phyloP scores from a whole-genome alignment of 768 basidiomycete genomes.

The Lactarius sanguifluus region DNA sequence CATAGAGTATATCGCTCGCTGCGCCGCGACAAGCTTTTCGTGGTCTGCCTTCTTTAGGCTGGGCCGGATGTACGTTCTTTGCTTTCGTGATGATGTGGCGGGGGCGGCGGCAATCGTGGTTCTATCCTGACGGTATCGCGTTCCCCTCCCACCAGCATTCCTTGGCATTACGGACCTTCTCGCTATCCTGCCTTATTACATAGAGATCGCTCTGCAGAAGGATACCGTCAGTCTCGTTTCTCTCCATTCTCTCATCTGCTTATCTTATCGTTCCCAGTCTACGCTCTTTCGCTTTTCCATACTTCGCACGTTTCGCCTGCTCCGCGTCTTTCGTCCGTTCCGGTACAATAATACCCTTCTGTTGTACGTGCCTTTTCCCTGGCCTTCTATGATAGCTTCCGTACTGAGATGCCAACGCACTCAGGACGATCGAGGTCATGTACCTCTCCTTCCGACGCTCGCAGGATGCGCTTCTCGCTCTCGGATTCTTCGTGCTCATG shows the following conservation, averaged over 20 bases:
- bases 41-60: constrained; percentile 60
- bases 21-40: constrained; percentile 71
- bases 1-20: constrained; percentile 73
- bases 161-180: constrained; percentile 85
- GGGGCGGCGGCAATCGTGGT: neutral
- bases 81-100: neutral
- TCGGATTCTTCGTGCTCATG: constrained; percentile 88
- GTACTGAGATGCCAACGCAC: neutral
- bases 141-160: constrained; percentile 50
- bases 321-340: constrained; percentile 90
- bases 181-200: constrained; percentile 85
- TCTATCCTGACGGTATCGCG: neutral
- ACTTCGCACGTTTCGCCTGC: constrained; percentile 81
- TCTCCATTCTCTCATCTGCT: neutral
- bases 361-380: constrained; percentile 45
- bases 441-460: constrained; percentile 83
- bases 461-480: constrained; percentile 81
- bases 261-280: constrained; percentile 46
- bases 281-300: constrained; percentile 90
- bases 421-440: constrained; percentile 91
- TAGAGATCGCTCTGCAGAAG: constrained; percentile 78
- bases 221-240: constrained; percentile 65
- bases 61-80: constrained; percentile 61
- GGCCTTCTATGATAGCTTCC: neutral
- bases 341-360: constrained; percentile 79